Evolutionary conservation across 345 rosid species (phyloP).

Genomic region (Nephelium lappaceum): DNA sequence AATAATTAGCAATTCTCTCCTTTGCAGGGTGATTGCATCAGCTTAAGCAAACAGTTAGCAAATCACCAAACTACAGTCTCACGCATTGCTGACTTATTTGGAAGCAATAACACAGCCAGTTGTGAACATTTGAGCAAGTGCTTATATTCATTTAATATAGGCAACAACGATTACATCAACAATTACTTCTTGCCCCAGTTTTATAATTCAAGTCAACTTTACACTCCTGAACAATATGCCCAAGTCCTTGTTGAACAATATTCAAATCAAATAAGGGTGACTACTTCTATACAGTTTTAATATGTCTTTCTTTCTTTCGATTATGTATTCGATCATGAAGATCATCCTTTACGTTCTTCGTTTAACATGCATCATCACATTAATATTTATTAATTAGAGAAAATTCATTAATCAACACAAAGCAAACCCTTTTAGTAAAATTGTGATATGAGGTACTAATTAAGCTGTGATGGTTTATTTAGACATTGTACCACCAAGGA

Average conservation of each 20-base stretch:
- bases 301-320: neutral
- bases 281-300: neutral
- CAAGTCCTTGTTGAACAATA: slow-evolving; percentile 25
- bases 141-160: slow-evolving; percentile 37
- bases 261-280: slow-evolving; percentile 30
- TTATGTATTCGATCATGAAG: too few species aligned
- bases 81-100: slow-evolving; percentile 6
- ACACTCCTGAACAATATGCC: slow-evolving; percentile 25
- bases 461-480: neutral
- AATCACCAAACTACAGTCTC: slow-evolving; percentile 28
- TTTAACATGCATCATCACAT: too few species aligned
- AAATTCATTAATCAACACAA: too few species aligned
- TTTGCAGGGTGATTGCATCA: slow-evolving; percentile 50
- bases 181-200: slow-evolving; percentile 37
- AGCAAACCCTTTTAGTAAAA: too few species aligned
- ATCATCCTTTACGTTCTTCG: too few species aligned
- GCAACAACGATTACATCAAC: slow-evolving; percentile 53
- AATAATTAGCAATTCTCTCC: neutral
- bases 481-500: slow-evolving; percentile 60
- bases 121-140: slow-evolving; percentile 26
- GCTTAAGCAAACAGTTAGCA: slow-evolving; percentile 43
- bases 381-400: too few species aligned
- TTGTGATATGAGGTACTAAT: too few species aligned
- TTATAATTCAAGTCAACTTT: slow-evolving; percentile 11
- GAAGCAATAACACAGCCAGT: neutral